Percentiles rank a stretch among this genome's conserved stretches.
phyloP scores from a whole-genome alignment of 2,329 filamentous ascomycete species.

The Phialophora chinensis region DNA sequence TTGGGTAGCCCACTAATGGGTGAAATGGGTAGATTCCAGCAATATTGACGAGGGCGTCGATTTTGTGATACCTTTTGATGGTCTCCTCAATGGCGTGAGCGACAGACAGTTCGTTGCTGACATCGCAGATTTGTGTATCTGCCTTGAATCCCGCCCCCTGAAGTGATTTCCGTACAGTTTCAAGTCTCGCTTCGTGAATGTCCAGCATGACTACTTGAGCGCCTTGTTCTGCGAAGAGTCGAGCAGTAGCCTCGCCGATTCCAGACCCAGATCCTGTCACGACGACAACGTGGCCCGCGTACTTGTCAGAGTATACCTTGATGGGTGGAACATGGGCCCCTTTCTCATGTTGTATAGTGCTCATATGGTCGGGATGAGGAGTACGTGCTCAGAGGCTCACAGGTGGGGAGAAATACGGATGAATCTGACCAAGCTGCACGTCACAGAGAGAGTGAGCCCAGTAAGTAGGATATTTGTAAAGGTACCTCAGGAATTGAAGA shows the following conservation, averaged over 20 bases:
- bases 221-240: slow-evolving; percentile 36
- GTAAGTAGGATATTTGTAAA: no score
- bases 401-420: no score
- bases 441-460: no score
- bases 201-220: slow-evolving; percentile 39
- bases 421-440: no score
- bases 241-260: slow-evolving; percentile 37
- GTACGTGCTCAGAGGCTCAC: not conserved
- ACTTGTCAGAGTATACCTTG: slow-evolving; percentile 22
- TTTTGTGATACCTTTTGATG: slow-evolving; percentile 14
- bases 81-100: slow-evolving; percentile 9
- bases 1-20: slow-evolving; percentile 12
- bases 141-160: slow-evolving; percentile 19
- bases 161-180: slow-evolving; percentile 30
- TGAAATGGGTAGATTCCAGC: slow-evolving; percentile 18
- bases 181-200: slow-evolving; percentile 33
- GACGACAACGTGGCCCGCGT: slow-evolving; percentile 29
- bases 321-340: slow-evolving; percentile 19
- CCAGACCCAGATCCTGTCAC: slow-evolving; percentile 39
- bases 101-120: slow-evolving; percentile 29
- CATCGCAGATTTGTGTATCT: slow-evolving; percentile 35
- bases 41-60: slow-evolving; percentile 17
- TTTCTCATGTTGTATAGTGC: slow-evolving; percentile 7
- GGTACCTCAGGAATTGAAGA: no score
- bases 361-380: not conserved